Percentiles rank a stretch among this genome's conserved stretches.
phyloP scores from a whole-genome alignment of 2,329 filamentous ascomycete species.

The Blastomyces gilchristii region DNA sequence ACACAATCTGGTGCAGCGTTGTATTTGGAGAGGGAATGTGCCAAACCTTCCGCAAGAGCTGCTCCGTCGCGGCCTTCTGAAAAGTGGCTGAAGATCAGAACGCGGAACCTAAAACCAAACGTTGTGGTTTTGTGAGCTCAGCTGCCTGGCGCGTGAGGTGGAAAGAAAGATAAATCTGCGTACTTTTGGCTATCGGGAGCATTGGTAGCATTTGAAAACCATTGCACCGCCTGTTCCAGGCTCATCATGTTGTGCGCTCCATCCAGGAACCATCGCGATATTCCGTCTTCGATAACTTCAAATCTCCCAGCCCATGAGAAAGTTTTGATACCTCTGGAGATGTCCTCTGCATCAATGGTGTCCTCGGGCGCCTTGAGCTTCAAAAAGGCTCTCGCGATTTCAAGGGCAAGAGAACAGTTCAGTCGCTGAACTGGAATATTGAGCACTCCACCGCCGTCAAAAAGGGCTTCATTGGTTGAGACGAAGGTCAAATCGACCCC shows the following conservation, averaged over 20 bases:
- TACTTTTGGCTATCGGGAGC: conserved; percentile 9
- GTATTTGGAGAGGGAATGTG: conserved; percentile 15
- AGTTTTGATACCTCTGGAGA: conserved; percentile 19
- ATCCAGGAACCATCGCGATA: conserved; percentile 30
- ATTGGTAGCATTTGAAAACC: conserved; percentile 25
- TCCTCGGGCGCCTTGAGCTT: conserved; percentile 15
- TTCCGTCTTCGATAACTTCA: conserved; percentile 21
- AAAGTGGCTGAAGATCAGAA: conserved; percentile 28
- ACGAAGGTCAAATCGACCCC: conserved; percentile 40
- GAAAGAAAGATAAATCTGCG: neutral
- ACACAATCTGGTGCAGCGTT: conserved; percentile 19
- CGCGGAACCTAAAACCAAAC: conserved; percentile 10
- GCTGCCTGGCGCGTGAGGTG: too few species aligned
- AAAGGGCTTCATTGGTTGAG: conserved; percentile 11
- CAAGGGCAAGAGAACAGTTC: conserved; percentile 27
- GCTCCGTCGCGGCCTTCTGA: conserved; percentile 23
- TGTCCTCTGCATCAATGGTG: conserved; percentile 17
- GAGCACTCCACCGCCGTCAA: conserved; percentile 16
- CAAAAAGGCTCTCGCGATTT: conserved; percentile 20
- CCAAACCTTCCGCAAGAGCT: conserved; percentile 18
- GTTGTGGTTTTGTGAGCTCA: neutral
- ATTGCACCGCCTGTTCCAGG: conserved; percentile 28
- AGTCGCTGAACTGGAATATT: conserved; percentile 23
- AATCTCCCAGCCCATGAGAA: conserved; percentile 29
- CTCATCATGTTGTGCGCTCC: conserved; percentile 37